Percentiles rank a stretch among this genome's conserved stretches.
Conservation (phyloP, 2,329 filamentous ascomycete species). For the Monosporascus sp. region DNA sequence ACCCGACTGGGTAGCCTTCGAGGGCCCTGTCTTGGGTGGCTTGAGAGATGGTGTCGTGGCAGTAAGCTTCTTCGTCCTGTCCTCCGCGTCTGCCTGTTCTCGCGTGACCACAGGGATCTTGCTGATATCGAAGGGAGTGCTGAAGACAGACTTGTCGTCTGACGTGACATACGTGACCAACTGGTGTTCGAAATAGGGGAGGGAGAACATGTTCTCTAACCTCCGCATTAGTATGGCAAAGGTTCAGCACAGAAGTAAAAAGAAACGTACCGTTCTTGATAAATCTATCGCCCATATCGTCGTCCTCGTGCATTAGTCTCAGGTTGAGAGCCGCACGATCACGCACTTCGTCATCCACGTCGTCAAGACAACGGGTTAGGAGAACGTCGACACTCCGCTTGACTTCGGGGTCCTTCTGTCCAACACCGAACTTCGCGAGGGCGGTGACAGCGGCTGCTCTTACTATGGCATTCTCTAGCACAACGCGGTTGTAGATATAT, state of each 20-base stretch:
- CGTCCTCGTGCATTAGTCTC: conserved; percentile 85
- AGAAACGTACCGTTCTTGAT: conserved; percentile 76
- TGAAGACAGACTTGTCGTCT: conserved; percentile 80
- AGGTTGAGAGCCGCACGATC: conserved; percentile 93
- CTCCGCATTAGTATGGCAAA: conserved; percentile 21
- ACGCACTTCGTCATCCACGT: conserved; percentile 95
- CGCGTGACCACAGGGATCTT: conserved; percentile 89
- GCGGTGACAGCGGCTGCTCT: conserved; percentile 93
- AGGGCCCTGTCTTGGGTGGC: conserved; percentile 74
- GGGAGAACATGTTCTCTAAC: conserved; percentile 87
- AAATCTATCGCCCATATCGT: conserved; percentile 79
- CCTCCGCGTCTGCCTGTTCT: conserved; percentile 93
- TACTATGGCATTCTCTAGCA: conserved; percentile 94
- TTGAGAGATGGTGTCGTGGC: conserved; percentile 90
- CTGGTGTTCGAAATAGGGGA: conserved; percentile 93
- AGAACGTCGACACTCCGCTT: conserved; percentile 93
- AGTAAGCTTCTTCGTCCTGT: conserved; percentile 94
- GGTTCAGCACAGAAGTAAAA: not conserved
- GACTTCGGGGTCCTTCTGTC: conserved; percentile 92
- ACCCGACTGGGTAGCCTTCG: conserved; percentile 64
- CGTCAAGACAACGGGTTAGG: conserved; percentile 88
- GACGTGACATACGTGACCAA: conserved; percentile 97
- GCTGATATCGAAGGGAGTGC: conserved; percentile 81
- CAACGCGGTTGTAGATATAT: conserved; percentile 98
- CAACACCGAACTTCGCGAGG: conserved; percentile 93